Evolutionary conservation across 805 yeast genomes (phyloP).

Genomic region (Lachancea cidri): DNA sequence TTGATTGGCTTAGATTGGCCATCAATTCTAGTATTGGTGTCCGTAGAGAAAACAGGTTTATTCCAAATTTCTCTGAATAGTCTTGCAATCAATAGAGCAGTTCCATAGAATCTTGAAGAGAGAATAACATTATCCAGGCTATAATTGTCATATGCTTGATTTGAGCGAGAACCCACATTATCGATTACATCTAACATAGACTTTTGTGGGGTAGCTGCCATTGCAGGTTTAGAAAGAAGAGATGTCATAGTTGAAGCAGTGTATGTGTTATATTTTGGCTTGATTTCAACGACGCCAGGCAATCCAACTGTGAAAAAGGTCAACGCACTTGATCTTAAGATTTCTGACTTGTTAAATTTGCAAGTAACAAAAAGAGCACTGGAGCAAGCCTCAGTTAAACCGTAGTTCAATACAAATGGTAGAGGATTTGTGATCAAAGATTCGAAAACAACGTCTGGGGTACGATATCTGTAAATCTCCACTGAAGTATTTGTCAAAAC

Average conservation of each 20-base stretch:
- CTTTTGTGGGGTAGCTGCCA: conserved; percentile 20
- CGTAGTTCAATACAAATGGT: conserved; percentile 71
- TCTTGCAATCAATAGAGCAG: conserved; percentile 72
- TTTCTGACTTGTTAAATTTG: conserved; percentile 57
- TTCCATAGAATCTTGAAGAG: conserved; percentile 88
- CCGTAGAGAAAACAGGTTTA: conserved; percentile 52
- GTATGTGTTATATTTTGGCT: conserved; percentile 36
- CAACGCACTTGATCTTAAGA: conserved; percentile 39
- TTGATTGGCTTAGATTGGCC: conserved; percentile 12
- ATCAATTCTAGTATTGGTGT: conserved; percentile 18
- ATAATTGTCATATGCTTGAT: conserved; percentile 11
- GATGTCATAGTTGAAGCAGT: conserved; percentile 27
- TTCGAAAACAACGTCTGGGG: conserved; percentile 75
- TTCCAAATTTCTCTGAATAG: conserved; percentile 78
- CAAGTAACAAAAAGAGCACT: conserved; percentile 82
- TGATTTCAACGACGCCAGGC: conserved; percentile 40
- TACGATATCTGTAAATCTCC: conserved; percentile 67
- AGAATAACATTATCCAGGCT: conserved; percentile 72
- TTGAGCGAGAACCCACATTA: conserved; percentile 10
- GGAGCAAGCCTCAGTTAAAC: conserved; percentile 85
- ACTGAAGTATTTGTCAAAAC: conserved; percentile 77
- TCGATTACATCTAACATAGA: conserved; percentile 8
- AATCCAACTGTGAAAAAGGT: conserved; percentile 40
- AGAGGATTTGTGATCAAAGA: conserved; percentile 63
- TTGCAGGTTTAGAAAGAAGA: conserved; percentile 20